Evolutionary conservation across 2,329 filamentous ascomycete genomes (phyloP).

Genomic region (Rhynchosporium agropyri): DNA sequence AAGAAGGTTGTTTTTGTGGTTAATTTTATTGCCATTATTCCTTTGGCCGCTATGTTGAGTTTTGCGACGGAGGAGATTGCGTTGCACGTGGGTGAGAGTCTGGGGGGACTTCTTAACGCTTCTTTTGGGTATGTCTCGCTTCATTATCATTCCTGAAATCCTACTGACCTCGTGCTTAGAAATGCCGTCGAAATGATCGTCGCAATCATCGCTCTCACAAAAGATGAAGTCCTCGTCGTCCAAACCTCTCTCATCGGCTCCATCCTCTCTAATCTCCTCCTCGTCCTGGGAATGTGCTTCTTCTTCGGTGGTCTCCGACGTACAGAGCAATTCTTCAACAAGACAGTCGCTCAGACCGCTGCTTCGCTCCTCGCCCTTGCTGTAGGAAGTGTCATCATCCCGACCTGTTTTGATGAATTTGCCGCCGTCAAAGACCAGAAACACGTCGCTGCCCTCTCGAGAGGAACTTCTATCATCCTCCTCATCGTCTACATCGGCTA

Average conservation of each 20-base stretch:
- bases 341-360: slow-evolving; percentile 87
- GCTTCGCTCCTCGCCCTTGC: slow-evolving; percentile 69
- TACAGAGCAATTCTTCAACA: slow-evolving; percentile 85
- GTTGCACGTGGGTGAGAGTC: slow-evolving; percentile 76
- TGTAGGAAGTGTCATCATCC: slow-evolving; percentile 82
- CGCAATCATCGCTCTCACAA: slow-evolving; percentile 76
- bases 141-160: neutral
- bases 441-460: slow-evolving; percentile 64
- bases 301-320: slow-evolving; percentile 74
- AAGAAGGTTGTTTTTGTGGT: slow-evolving; percentile 75
- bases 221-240: slow-evolving; percentile 73
- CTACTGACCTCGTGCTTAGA: slow-evolving; percentile 44
- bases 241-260: slow-evolving; percentile 91
- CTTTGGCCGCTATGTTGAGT: slow-evolving; percentile 81
- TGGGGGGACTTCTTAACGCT: slow-evolving; percentile 88
- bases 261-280: slow-evolving; percentile 86
- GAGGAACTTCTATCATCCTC: slow-evolving; percentile 77
- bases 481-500: slow-evolving; percentile 83
- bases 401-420: slow-evolving; percentile 76
- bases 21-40: slow-evolving; percentile 93
- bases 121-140: slow-evolving; percentile 71
- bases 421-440: slow-evolving; percentile 43
- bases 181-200: slow-evolving; percentile 92
- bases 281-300: slow-evolving; percentile 91
- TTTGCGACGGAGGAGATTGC: slow-evolving; percentile 92